phyloP scores from a whole-genome alignment of 2,329 filamentous ascomycete genomes.

The Penicillium sp. region DNA sequence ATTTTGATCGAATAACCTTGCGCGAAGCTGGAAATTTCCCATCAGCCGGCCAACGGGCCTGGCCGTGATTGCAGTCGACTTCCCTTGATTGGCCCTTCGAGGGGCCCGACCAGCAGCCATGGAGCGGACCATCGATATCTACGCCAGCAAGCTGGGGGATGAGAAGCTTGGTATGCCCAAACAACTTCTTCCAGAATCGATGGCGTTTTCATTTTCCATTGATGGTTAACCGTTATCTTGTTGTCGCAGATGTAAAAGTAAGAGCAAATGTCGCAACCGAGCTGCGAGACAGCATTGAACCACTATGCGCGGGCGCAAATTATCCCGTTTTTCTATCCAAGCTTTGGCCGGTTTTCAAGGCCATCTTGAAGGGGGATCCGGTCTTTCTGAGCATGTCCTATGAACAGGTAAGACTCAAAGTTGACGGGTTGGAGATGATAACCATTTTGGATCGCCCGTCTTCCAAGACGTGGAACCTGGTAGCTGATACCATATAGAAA shows the following conservation, averaged over 20 bases:
- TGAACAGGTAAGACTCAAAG: conserved; percentile 71
- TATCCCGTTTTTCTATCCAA: conserved; percentile 84
- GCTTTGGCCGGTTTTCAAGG: conserved; percentile 87
- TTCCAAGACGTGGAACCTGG: conserved; percentile 1
- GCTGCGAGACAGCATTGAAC: conserved; percentile 87
- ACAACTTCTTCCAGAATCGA: background rate
- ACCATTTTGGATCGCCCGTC: background rate
- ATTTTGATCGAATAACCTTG: conserved; percentile 24
- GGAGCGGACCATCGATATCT: conserved; percentile 55
- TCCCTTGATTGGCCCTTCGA: conserved; percentile 27
- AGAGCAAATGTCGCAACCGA: conserved; percentile 83
- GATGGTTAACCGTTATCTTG: conserved; percentile 7
- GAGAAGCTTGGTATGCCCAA: conserved; percentile 50
- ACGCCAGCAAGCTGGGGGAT: conserved; percentile 54
- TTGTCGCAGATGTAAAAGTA: conserved; percentile 70
- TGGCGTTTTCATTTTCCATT: background rate
- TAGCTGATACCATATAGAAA: conserved; percentile 59
- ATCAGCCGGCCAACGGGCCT: conserved; percentile 44
- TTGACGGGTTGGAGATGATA: conserved; percentile 3
- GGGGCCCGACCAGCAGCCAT: conserved; percentile 39
- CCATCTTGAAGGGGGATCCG: conserved; percentile 80
- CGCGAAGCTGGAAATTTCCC: conserved; percentile 29
- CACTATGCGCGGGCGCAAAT: conserved; percentile 74
- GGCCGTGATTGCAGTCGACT: conserved; percentile 35
- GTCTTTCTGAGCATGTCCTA: conserved; percentile 88